Percentiles rank a stretch among this genome's conserved stretches.
Conservation (phyloP, 176 grass and related monocot genomes). For the Puccinellia tenuiflora region DNA sequence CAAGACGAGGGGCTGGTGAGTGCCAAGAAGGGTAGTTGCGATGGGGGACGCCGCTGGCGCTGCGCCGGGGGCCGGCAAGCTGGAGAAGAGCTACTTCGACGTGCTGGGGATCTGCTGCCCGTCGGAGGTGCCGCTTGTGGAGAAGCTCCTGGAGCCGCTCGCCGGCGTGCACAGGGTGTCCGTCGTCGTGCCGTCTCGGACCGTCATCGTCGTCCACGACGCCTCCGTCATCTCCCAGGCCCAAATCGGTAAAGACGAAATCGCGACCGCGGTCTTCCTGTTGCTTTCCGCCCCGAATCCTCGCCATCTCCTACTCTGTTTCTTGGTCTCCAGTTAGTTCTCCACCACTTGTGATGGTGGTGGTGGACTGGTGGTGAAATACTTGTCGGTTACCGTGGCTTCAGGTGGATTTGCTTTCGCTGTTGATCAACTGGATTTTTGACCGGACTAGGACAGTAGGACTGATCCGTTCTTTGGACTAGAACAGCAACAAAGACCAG, state of each 20-base stretch:
- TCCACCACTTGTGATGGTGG: neutral
- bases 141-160: conserved; percentile 62
- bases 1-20: neutral
- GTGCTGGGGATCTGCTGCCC: conserved; percentile 95
- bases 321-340: neutral
- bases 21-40: neutral
- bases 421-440: neutral
- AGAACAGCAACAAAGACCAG: neutral
- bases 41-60: conserved; percentile 8
- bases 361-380: neutral
- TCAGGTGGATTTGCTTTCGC: neutral
- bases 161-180: conserved; percentile 60
- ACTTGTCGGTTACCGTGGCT: neutral
- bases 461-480: neutral
- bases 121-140: conserved; percentile 75
- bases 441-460: neutral
- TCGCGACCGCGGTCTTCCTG: neutral
- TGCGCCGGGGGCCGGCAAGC: neutral
- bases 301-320: neutral
- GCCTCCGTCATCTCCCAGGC: conserved; percentile 27
- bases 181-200: conserved; percentile 82
- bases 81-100: conserved; percentile 94
- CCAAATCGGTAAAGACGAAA: conserved; percentile 56
- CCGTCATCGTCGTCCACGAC: conserved; percentile 90
- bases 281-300: neutral